These are phyloP conservation scores for Rauvolfia tetraphylla DNA, from an alignment of 257 asterid genomes.

Conservation along the genomic window DNA sequence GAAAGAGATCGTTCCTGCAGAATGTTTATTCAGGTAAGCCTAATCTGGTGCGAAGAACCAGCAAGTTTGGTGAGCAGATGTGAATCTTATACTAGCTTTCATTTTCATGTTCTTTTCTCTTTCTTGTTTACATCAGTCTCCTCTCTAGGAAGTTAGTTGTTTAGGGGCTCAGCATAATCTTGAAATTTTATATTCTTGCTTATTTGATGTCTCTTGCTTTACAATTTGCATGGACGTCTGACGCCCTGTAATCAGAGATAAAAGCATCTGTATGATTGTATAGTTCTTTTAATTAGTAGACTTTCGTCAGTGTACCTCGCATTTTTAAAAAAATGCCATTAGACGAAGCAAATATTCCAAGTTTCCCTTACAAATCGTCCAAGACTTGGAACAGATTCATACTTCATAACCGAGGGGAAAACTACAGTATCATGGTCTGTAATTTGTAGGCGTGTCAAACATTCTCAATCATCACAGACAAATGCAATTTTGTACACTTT, in stretches of 20 bases:
- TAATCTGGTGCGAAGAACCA: not conserved
- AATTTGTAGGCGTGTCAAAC: too few species aligned
- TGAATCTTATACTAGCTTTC: slow-evolving; percentile 9
- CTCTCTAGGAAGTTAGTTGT: not conserved
- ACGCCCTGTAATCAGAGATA: not conserved
- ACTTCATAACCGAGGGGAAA: too few species aligned
- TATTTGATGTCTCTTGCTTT: not conserved
- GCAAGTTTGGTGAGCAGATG: not conserved
- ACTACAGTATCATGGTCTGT: too few species aligned
- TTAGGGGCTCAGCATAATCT: not conserved
- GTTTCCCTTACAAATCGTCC: too few species aligned
- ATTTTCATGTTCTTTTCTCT: slow-evolving; percentile 5
- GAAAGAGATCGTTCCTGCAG: not conserved
- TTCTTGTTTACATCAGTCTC: not conserved
- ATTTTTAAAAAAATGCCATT: too few species aligned
- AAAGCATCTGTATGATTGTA: too few species aligned
- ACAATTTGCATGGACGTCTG: not conserved
- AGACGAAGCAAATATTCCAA: too few species aligned
- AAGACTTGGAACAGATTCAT: too few species aligned
- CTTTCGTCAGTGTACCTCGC: too few species aligned
- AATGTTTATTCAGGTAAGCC: not conserved
- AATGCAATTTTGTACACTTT: too few species aligned
- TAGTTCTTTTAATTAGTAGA: too few species aligned
- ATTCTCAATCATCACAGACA: too few species aligned
- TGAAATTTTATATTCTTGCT: not conserved